Percentiles rank a stretch among this genome's conserved stretches.
Evolutionary conservation across 805 yeast genomes (phyloP).

Genomic region (Candida germanica): DNA sequence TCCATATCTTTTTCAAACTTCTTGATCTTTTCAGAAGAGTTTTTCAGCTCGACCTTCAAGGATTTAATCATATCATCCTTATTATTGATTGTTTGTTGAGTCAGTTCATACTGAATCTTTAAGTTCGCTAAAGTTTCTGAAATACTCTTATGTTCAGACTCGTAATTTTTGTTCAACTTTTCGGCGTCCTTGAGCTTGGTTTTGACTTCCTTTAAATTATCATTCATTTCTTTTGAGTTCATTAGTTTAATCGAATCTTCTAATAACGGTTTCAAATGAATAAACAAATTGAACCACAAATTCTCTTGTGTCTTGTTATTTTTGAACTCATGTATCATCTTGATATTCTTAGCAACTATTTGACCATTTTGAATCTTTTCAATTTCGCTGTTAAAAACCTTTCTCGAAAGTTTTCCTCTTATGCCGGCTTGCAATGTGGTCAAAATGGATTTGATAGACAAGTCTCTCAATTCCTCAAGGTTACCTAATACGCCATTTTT

Average conservation of each 20-base stretch:
- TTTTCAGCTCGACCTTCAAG: conserved; percentile 40
- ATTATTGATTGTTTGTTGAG: conserved; percentile 34
- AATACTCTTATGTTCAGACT: conserved; percentile 38
- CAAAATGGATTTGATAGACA: conserved; percentile 51
- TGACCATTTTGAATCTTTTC: conserved; percentile 67
- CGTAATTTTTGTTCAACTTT: conserved; percentile 25
- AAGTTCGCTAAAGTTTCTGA: conserved; percentile 29
- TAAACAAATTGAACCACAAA: conserved; percentile 78
- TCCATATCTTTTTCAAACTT: conserved; percentile 23
- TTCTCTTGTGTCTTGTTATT: conserved; percentile 27
- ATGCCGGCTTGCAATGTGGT: conserved; percentile 60
- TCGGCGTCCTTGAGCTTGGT: conserved; percentile 37
- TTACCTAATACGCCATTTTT: conserved; percentile 75
- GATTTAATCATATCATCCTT: conserved; percentile 46
- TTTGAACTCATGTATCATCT: conserved; percentile 45
- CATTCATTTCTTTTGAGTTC: conserved; percentile 55
- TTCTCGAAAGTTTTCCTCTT: conserved; percentile 64
- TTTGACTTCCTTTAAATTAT: conserved; percentile 53
- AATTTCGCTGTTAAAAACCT: conserved; percentile 44
- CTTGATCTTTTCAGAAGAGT: conserved; percentile 16
- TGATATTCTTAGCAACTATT: conserved; percentile 60
- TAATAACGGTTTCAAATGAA: conserved; percentile 71
- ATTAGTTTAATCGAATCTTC: conserved; percentile 59
- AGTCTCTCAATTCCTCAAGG: conserved; percentile 74
- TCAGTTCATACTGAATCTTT: conserved; percentile 31